phyloP scores from a whole-genome alignment of 257 asterid species.

The Solanum raphanifolium region DNA sequence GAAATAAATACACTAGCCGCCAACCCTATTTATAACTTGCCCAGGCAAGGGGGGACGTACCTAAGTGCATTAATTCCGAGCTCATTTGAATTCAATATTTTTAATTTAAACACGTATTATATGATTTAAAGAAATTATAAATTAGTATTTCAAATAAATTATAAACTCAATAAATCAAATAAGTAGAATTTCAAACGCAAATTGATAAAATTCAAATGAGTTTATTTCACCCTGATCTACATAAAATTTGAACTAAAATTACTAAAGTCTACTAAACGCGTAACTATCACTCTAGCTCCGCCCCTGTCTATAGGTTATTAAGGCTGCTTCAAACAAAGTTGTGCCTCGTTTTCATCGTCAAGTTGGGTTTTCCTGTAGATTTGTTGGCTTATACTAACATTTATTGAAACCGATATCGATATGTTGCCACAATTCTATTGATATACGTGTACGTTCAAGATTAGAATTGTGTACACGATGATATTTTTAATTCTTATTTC shows the following conservation, averaged over 20 bases:
- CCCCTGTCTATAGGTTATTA: not conserved
- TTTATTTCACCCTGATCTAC: fast-evolving
- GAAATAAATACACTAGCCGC: not conserved
- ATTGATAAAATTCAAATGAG: not conserved
- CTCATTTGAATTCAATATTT: fast-evolving
- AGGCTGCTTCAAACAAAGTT: not conserved
- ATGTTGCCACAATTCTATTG: not conserved
- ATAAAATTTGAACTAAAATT: not conserved
- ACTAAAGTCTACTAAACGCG: not conserved
- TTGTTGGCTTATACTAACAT: not conserved
- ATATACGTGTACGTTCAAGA: not conserved
- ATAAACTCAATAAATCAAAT: not conserved
- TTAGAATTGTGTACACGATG: not conserved
- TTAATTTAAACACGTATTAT: not conserved
- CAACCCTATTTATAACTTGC: not conserved
- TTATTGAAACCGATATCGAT: not conserved
- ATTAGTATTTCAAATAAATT: not conserved
- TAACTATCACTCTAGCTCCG: too few species aligned
- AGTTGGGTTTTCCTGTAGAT: not conserved
- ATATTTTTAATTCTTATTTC: not conserved
- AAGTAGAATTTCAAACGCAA: not conserved
- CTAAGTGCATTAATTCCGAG: not conserved
- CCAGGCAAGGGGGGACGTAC: not conserved
- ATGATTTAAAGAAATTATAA: not conserved
- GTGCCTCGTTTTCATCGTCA: not conserved